These are phyloP conservation scores for Arctostaphylos glauca DNA, from an alignment of 148 eudicot genomes.

Conservation along the genomic window DNA sequence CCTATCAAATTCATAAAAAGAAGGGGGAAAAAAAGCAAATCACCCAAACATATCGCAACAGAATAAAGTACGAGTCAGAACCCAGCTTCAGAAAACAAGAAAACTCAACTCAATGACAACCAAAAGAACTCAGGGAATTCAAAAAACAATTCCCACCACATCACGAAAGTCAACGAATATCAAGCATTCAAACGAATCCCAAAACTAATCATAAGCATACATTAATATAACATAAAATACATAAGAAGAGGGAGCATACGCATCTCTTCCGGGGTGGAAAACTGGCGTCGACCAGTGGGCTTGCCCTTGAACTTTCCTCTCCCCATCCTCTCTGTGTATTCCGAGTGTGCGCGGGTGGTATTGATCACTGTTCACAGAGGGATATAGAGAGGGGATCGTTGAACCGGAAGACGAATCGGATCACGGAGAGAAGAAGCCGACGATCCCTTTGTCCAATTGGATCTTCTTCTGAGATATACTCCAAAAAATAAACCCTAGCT, in stretches of 20 bases:
- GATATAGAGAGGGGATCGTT: not conserved
- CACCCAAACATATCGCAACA: too few relatives aligned
- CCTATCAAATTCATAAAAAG: not conserved
- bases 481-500: not conserved
- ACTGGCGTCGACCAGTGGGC: slow-evolving; percentile 73
- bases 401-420: not conserved
- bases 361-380: slow-evolving; percentile 2
- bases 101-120: not conserved
- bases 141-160: not conserved
- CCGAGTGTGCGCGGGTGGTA: not conserved
- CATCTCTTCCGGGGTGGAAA: slow-evolving; percentile 57
- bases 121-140: not conserved
- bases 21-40: not conserved
- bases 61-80: not conserved
- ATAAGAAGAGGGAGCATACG: slow-evolving; percentile 19
- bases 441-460: not conserved
- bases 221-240: too few relatives aligned
- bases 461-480: not conserved
- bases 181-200: not conserved
- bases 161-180: not conserved
- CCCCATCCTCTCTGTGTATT: slow-evolving; percentile 34
- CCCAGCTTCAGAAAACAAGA: not conserved
- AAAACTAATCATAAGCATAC: not conserved
- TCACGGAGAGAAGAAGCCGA: not conserved
- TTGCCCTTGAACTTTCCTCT: slow-evolving; percentile 72